These are phyloP conservation scores for Geotrichum klebahnii DNA, from an alignment of 1,139 yeast genomes.

Conservation along the genomic window DNA sequence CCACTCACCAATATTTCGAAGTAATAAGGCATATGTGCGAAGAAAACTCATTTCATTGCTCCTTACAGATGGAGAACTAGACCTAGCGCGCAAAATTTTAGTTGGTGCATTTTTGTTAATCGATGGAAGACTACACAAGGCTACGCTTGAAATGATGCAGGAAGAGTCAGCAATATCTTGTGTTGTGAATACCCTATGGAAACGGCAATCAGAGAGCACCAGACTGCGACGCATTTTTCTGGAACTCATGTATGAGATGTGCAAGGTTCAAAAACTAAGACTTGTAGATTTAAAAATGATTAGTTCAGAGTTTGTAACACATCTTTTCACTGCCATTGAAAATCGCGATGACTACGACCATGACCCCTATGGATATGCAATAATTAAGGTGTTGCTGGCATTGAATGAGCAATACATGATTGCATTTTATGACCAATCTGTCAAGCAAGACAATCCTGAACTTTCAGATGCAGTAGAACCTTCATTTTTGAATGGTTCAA, in stretches of 20 bases:
- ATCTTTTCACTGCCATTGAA: constrained; percentile 51
- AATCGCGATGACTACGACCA: constrained; percentile 50
- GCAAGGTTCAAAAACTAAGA: constrained; percentile 48
- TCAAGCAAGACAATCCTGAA: not conserved
- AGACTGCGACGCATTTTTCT: constrained; percentile 44
- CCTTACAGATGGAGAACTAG: constrained; percentile 26
- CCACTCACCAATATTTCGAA: constrained; percentile 33
- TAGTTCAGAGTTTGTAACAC: constrained; percentile 51
- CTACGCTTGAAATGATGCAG: constrained; percentile 46
- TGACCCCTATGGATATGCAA: constrained; percentile 63
- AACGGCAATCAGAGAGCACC: constrained; percentile 26
- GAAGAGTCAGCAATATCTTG: constrained; percentile 51
- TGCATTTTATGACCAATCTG: constrained; percentile 40
- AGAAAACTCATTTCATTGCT: constrained; percentile 34
- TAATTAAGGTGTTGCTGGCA: constrained; percentile 67
- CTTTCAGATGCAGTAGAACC: too few species aligned
- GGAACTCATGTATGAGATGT: constrained; percentile 52
- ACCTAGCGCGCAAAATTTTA: constrained; percentile 34
- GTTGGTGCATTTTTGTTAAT: constrained; percentile 50
- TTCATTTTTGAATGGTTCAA: not conserved
- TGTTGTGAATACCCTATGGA: constrained; percentile 42
- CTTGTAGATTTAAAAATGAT: constrained; percentile 47
- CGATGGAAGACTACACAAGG: constrained; percentile 46
- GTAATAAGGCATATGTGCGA: constrained; percentile 36
- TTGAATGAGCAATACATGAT: constrained; percentile 84